Evolutionary conservation across 148 eudicot genomes (phyloP).

Genomic region (Limonium bicolor): DNA sequence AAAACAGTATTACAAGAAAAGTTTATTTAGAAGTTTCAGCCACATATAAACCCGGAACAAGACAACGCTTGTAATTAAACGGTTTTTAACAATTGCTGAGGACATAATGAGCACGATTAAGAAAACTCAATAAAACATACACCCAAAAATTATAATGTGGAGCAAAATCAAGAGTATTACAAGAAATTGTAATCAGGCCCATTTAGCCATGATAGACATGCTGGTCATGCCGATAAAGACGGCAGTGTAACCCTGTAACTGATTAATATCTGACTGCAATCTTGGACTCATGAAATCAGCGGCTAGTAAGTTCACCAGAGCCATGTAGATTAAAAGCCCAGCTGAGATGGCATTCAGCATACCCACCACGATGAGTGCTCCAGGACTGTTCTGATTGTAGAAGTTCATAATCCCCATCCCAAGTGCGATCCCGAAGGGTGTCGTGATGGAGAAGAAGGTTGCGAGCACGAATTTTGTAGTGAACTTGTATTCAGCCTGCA

Average conservation of each 20-base stretch:
- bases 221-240: slow-evolving; percentile 27
- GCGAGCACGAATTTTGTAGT: slow-evolving; percentile 29
- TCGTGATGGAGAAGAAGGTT: slow-evolving; percentile 29
- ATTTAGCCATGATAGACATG: slow-evolving; percentile 47
- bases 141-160: no score
- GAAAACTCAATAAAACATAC: no score
- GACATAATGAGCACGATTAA: no score
- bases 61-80: no score
- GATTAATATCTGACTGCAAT: slow-evolving; percentile 28
- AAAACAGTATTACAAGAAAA: no score
- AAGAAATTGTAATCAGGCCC: no score
- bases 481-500: slow-evolving; percentile 23
- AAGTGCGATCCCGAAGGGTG: slow-evolving; percentile 37
- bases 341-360: slow-evolving; percentile 31
- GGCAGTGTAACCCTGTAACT: slow-evolving; percentile 20
- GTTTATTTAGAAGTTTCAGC: no score
- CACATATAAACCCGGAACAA: no score
- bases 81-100: no score
- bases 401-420: slow-evolving; percentile 24
- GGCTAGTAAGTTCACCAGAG: slow-evolving; percentile 37
- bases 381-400: slow-evolving; percentile 36
- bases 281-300: slow-evolving; percentile 34
- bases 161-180: no score
- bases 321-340: slow-evolving; percentile 44
- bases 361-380: slow-evolving; percentile 38